Percentiles rank a stretch among this genome's conserved stretches.
These are phyloP conservation scores for Ganoderma multipileum DNA, from an alignment of 1,284 basidiomycete species.

Conservation along the genomic window DNA sequence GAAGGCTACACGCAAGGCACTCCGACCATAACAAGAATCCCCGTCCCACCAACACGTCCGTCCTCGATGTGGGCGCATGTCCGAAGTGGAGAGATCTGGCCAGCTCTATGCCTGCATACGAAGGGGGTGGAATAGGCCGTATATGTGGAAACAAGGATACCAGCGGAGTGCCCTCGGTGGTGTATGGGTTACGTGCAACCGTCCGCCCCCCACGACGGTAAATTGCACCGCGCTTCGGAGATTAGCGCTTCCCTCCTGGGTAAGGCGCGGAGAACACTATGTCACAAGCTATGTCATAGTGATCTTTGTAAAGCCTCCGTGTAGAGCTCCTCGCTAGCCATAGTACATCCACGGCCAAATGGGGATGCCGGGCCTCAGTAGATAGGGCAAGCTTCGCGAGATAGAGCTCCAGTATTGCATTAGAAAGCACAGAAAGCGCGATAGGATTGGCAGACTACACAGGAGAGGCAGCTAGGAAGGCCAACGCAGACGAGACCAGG, in stretches of 20 bases:
- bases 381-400: conserved; percentile 15
- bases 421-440: conserved; percentile 21
- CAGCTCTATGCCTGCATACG: conserved; percentile 15
- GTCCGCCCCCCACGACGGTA: conserved; percentile 6
- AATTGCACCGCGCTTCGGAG: conserved; percentile 23
- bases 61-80: conserved; percentile 28
- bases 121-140: conserved; percentile 15
- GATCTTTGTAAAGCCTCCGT: conserved; percentile 18
- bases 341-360: conserved; percentile 18
- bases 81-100: conserved; percentile 5
- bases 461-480: conserved; percentile 20
- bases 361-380: background rate
- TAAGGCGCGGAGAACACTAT: conserved; percentile 21
- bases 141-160: conserved; percentile 20
- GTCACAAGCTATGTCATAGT: conserved; percentile 22
- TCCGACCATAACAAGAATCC: conserved; percentile 13
- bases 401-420: conserved; percentile 19
- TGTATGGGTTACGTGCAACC: conserved; percentile 15
- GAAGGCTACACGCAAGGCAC: conserved; percentile 19
- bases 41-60: conserved; percentile 18
- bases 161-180: conserved; percentile 20
- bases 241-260: conserved; percentile 24
- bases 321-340: conserved; percentile 18
- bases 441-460: conserved; percentile 30
- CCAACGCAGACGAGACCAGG: conserved; percentile 13